Conservation (phyloP, 805 yeast species). For the Metschnikowia lochheadii region DNA sequence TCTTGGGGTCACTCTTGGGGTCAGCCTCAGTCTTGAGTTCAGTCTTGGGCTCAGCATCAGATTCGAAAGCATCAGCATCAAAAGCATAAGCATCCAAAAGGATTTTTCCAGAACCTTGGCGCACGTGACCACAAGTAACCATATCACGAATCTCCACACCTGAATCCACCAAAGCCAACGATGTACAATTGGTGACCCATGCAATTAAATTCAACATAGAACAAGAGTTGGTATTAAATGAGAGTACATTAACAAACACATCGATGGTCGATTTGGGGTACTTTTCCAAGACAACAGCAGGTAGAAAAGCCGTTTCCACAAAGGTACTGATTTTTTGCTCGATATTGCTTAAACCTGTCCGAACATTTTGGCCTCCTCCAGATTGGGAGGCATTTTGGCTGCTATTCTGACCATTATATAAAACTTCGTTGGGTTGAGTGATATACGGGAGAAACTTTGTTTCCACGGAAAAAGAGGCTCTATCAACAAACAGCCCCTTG, state of each 20-base stretch:
- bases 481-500: constrained; percentile 64
- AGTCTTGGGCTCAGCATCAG: no score
- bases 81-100: constrained; percentile 10
- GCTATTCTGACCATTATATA: constrained; percentile 19
- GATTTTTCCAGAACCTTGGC: constrained; percentile 9
- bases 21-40: no score
- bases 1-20: neutral
- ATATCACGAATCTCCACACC: constrained; percentile 77
- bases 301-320: constrained; percentile 47
- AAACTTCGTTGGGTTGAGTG: constrained; percentile 34
- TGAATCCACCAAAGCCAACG: constrained; percentile 78
- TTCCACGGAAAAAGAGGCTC: constrained; percentile 63
- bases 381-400: constrained; percentile 9
- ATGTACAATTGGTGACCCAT: constrained; percentile 58
- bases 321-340: constrained; percentile 51
- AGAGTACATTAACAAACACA: constrained; percentile 64
- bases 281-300: constrained; percentile 55
- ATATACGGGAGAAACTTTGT: constrained; percentile 50
- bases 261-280: constrained; percentile 92
- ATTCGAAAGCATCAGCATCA: constrained; percentile 2
- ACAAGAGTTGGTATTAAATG: constrained; percentile 28
- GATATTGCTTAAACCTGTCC: constrained; percentile 31
- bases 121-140: constrained; percentile 61
- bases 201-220: constrained; percentile 39
- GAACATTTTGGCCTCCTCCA: constrained; percentile 22